phyloP scores from a whole-genome alignment of 257 asterid species.

The Vinca minor region DNA sequence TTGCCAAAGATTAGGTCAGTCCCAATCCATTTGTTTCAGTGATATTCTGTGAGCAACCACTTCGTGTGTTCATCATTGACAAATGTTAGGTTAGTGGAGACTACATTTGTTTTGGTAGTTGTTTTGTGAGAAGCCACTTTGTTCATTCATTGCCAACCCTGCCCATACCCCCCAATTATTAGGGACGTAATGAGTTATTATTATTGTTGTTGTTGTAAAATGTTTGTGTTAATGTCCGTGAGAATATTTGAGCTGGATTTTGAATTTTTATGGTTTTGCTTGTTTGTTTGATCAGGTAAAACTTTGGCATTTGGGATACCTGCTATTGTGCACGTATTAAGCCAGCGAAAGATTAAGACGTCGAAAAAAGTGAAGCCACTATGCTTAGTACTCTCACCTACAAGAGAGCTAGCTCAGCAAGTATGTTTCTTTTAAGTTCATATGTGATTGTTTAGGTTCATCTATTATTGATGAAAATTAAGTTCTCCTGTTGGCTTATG shows the following conservation, averaged over 20 bases:
- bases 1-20: too few relatives aligned
- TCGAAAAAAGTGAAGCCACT: constrained; percentile 55
- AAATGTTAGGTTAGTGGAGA: too few relatives aligned
- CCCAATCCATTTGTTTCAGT: too few relatives aligned
- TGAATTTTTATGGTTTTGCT: neutral
- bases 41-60: too few relatives aligned
- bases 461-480: neutral
- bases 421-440: constrained; percentile 30
- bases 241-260: neutral
- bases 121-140: too few relatives aligned
- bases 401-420: constrained; percentile 96
- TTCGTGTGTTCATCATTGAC: too few relatives aligned
- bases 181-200: too few relatives aligned
- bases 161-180: too few relatives aligned
- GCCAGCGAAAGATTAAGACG: constrained; percentile 38
- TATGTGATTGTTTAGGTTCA: neutral
- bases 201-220: too few relatives aligned
- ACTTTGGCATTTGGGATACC: constrained; percentile 95
- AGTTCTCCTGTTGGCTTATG: neutral
- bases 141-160: too few relatives aligned
- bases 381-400: constrained; percentile 85
- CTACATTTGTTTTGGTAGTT: too few relatives aligned
- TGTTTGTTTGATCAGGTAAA: constrained; percentile 50
- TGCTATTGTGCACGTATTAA: constrained; percentile 67
- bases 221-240: neutral